Conservation (phyloP, 2,329 filamentous ascomycete species). For the Didymella exigua region DNA sequence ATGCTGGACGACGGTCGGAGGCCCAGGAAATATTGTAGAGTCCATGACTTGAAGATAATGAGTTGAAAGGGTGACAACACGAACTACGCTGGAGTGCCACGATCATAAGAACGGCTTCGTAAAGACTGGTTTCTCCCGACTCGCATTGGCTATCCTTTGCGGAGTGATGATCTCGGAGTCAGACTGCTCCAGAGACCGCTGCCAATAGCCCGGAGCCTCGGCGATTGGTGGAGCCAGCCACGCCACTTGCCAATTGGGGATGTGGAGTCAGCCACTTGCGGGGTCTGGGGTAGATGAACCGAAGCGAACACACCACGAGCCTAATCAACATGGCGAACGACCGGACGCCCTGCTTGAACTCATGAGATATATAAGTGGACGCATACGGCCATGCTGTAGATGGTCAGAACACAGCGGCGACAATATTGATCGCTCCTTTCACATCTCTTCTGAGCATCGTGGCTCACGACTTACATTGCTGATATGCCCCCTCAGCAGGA, state of each 20-base stretch:
- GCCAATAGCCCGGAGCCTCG: constrained; percentile 21
- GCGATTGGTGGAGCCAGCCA: constrained; percentile 10
- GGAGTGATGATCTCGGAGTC: background rate
- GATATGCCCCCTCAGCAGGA: constrained; percentile 7
- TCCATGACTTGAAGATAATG: background rate
- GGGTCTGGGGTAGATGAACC: constrained; percentile 14
- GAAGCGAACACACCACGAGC: constrained; percentile 10
- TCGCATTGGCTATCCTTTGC: background rate
- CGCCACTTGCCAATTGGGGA: constrained; percentile 2
- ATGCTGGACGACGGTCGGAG: background rate
- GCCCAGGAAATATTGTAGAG: no score
- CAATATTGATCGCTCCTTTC: background rate
- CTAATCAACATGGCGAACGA: background rate
- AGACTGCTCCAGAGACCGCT: constrained; percentile 17
- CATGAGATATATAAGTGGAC: constrained; percentile 4
- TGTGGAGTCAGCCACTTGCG: constrained; percentile 11
- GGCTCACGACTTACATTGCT: background rate
- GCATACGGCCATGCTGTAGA: background rate
- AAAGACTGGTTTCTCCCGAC: constrained; percentile 1
- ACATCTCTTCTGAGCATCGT: background rate
- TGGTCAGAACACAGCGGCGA: background rate
- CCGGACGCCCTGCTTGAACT: background rate
- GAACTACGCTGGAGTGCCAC: background rate
- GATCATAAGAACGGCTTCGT: background rate
- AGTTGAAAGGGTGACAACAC: no score